Evolutionary conservation across 1,139 yeast genomes (phyloP).

Genomic region (Pichia cactophila): DNA sequence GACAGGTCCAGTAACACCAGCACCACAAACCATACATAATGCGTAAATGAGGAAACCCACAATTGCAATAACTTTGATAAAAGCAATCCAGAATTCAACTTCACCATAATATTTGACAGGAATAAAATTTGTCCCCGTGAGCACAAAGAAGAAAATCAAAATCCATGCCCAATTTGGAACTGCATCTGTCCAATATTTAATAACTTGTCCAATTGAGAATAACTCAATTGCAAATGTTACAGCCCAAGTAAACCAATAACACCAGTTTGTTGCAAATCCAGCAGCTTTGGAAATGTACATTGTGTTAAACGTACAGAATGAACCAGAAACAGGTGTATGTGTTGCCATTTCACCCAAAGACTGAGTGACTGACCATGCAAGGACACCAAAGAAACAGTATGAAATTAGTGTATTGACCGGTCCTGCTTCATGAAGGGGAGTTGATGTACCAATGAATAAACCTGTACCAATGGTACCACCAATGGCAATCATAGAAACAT

Average conservation of each 20-base stretch:
- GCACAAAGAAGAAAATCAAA: constrained; percentile 52
- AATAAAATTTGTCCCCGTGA: constrained; percentile 46
- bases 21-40: constrained; percentile 38
- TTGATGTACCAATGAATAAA: constrained; percentile 50
- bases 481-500: constrained; percentile 57
- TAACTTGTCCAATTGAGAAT: constrained; percentile 70
- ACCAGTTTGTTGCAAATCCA: constrained; percentile 78
- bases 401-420: constrained; percentile 62
- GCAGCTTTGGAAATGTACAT: constrained; percentile 63
- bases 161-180: constrained; percentile 80
- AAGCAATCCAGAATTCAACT: constrained; percentile 61
- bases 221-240: constrained; percentile 77
- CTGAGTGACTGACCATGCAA: constrained; percentile 62
- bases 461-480: constrained; percentile 76
- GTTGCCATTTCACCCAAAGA: constrained; percentile 77
- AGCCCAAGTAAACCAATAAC: constrained; percentile 85
- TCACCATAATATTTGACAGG: constrained; percentile 65
- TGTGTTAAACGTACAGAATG: constrained; percentile 49
- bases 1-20: constrained; percentile 45
- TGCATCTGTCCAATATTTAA: constrained; percentile 63
- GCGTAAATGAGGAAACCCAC: constrained; percentile 45
- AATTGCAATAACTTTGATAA: constrained; percentile 48
- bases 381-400: constrained; percentile 56
- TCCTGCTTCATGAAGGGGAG: constrained; percentile 47
- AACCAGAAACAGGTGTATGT: constrained; percentile 63